Percentiles rank a stretch among this genome's conserved stretches.
Evolutionary conservation across 345 rosid species (phyloP).

Genomic region (Fremontodendron californicum): DNA sequence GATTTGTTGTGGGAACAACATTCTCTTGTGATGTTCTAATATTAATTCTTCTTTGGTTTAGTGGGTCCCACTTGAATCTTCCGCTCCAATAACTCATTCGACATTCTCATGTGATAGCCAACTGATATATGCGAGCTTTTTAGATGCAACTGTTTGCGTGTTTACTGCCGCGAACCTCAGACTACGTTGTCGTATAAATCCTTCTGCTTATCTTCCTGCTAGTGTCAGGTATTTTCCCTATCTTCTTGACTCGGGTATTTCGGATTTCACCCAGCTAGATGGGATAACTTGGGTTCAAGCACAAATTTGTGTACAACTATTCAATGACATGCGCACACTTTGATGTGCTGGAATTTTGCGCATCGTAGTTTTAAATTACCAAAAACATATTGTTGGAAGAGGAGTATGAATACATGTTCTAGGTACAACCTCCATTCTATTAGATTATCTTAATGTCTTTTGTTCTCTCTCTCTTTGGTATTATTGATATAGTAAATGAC

Average conservation of each 20-base stretch:
- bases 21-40: background rate
- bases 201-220: conserved; percentile 69
- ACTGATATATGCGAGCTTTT: conserved; percentile 78
- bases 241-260: background rate
- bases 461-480: background rate
- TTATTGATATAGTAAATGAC: too few species aligned
- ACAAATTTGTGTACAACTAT: background rate
- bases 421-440: background rate
- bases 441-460: background rate
- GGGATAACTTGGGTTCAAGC: background rate
- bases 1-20: background rate
- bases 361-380: background rate
- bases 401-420: background rate
- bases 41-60: conserved; percentile 17
- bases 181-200: conserved; percentile 73
- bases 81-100: conserved; percentile 78
- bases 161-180: conserved; percentile 74
- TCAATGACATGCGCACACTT: too few species aligned
- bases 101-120: conserved; percentile 95
- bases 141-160: conserved; percentile 79
- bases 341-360: background rate
- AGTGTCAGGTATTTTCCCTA: conserved; percentile 56
- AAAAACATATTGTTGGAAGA: background rate
- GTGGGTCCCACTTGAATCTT: conserved; percentile 77
- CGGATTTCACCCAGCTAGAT: background rate